Evolutionary conservation across 2,329 filamentous ascomycete genomes (phyloP), one percentile per base, ranked within the genome.

Genomic region (Huntiella abstrusa): DNA sequence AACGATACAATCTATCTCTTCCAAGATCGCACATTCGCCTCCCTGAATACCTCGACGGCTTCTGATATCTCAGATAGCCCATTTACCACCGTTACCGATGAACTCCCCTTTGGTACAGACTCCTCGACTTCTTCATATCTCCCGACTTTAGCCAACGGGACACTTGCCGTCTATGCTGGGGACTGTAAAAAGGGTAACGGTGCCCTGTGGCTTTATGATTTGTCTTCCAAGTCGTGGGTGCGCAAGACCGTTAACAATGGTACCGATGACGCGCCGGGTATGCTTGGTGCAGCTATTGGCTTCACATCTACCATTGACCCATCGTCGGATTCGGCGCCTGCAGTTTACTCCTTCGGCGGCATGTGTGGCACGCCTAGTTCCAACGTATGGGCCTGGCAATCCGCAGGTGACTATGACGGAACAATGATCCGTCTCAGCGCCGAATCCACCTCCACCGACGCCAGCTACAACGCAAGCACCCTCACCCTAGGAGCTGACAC

Each of bases 311-410:
- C 67, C 33, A 63, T 74, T 41, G 67, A 67, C 34, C 73, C 70
- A 0, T 32, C 46, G 10, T 38, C 16, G 10, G 13, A 46, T 11
- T 32, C 35, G 5, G 62, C 67, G 38, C 70, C 74, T 0, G 67
- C 67, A 8, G 62, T 81, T 15, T 93, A 86, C 57, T 64, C 79
- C 5, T 95, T 93, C 60, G 88, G 86, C 33, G 88, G 88, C 53
- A 93, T 95, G 85, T 96, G 88, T 55, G 45, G 45, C 3, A 47
- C 48, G 7, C 45, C 48, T 5, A 37, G 36, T 15, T 41, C 48
- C n/a, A 44, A 45, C 16, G 41, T 47, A 36, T 79, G 80, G 2
- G 53, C 53, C 2, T 86, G 84, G 79, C 73, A 83, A 51, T 70
- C 71, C 2, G 60, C 68, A 7, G 84, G 81, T 8, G 73, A 75